Conservation (phyloP, 306 rosid genomes). For the Delonix regia region DNA sequence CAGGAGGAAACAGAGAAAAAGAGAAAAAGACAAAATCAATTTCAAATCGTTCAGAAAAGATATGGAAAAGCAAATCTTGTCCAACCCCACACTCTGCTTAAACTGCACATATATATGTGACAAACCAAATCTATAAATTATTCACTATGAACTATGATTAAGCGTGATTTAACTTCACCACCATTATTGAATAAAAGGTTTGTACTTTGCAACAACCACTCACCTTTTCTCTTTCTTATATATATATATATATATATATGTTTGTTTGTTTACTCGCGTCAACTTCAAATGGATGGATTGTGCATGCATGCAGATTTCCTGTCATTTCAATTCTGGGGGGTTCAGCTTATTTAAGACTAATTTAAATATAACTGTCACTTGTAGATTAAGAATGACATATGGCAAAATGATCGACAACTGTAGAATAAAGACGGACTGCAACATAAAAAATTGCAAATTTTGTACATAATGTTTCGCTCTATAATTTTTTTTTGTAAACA, state of each 20-base stretch:
- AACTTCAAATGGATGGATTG: conserved; percentile 1
- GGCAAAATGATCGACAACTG: not conserved
- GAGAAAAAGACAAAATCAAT: conserved; percentile 11
- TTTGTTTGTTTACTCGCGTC: not conserved
- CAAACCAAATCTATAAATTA: not conserved
- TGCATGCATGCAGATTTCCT: not conserved
- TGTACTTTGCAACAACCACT: conserved; percentile 4
- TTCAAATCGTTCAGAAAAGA: conserved; percentile 30
- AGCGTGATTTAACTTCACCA: conserved; percentile 19
- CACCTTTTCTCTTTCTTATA: conserved; percentile 1
- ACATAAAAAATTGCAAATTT: too few relatives aligned
- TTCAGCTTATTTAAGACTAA: not conserved
- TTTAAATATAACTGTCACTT: not conserved
- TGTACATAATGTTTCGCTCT: too few relatives aligned
- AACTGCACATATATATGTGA: not conserved
- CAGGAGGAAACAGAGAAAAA: not conserved
- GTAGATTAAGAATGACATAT: not conserved
- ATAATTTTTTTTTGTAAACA: too few relatives aligned
- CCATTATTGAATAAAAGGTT: conserved; percentile 21
- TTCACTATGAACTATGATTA: conserved; percentile 27
- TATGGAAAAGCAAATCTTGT: conserved; percentile 29
- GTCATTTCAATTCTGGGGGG: conserved; percentile 27
- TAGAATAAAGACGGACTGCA: too few relatives aligned
- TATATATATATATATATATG: too few relatives aligned
- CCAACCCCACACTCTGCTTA: conserved; percentile 36